These are phyloP conservation scores for Cordyceps pruinosa DNA, from an alignment of 2,329 filamentous ascomycete species.

Conservation along the genomic window DNA sequence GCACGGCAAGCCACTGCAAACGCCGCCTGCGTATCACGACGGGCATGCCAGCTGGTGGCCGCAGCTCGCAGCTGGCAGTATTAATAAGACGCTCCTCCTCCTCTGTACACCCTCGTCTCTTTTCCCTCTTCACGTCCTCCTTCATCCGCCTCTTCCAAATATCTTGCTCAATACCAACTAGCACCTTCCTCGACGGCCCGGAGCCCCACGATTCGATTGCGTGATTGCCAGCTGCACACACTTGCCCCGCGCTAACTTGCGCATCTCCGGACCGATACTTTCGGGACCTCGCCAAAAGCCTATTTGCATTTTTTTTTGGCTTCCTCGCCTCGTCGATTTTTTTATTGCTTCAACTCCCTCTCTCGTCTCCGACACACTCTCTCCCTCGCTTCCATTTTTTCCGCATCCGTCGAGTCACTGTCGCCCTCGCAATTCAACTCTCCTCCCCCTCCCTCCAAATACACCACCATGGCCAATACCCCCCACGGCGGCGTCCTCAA, in stretches of 20 bases:
- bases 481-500: conserved; percentile 93
- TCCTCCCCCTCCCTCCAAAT: conserved; percentile 1
- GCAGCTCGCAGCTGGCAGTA: not conserved
- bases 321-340: not conserved
- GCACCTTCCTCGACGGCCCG: conserved; percentile 15
- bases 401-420: not conserved
- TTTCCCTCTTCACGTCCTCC: not conserved
- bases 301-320: conserved; percentile 9
- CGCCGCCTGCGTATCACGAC: not conserved
- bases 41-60: not conserved
- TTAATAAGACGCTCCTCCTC: not conserved
- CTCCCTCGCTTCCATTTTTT: conserved; percentile 9
- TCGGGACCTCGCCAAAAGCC: conserved; percentile 8
- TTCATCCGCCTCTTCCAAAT: not conserved
- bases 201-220: conserved; percentile 29
- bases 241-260: not conserved
- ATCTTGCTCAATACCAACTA: not conserved
- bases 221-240: conserved; percentile 18
- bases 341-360: not conserved
- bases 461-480: conserved; percentile 54
- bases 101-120: not conserved
- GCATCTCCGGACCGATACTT: conserved; percentile 12
- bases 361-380: not conserved
- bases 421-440: not conserved
- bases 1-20: not conserved